These are phyloP conservation scores for Phytophthora hibernalis DNA, from an alignment of 352 stramenopile genomes.

Conservation along the genomic window DNA sequence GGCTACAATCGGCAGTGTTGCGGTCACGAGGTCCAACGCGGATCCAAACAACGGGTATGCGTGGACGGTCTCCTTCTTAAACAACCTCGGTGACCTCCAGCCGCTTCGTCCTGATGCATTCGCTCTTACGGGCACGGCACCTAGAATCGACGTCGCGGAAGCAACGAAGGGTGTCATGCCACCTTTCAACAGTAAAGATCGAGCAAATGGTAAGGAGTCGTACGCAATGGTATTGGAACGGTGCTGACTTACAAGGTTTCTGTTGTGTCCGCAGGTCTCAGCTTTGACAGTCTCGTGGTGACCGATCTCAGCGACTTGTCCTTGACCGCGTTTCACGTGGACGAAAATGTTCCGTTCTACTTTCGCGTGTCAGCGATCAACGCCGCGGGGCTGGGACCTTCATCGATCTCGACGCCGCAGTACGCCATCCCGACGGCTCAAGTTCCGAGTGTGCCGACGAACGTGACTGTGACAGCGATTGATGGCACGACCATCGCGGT, in stretches of 20 bases:
- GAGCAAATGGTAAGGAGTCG: slow-evolving; percentile 61
- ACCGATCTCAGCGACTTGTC: slow-evolving; percentile 90
- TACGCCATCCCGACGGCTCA: slow-evolving; percentile 90
- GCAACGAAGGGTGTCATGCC: slow-evolving; percentile 78
- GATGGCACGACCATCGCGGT: slow-evolving; percentile 92
- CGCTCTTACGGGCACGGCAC: slow-evolving; percentile 90
- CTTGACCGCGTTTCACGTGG: slow-evolving; percentile 83
- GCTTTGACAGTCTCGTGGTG: slow-evolving; percentile 88
- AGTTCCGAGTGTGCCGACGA: slow-evolving; percentile 61
- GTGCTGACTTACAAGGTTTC: neutral
- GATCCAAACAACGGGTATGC: slow-evolving; percentile 94
- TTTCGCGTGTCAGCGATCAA: slow-evolving; percentile 95
- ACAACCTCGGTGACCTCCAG: slow-evolving; percentile 89
- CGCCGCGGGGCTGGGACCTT: slow-evolving; percentile 71
- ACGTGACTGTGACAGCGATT: slow-evolving; percentile 81
- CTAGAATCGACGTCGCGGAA: slow-evolving; percentile 83
- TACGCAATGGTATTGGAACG: neutral
- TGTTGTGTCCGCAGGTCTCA: slow-evolving; percentile 50
- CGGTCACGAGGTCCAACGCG: slow-evolving; percentile 81
- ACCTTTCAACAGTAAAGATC: slow-evolving; percentile 92
- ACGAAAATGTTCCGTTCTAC: slow-evolving; percentile 96
- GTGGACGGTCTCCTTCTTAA: slow-evolving; percentile 94
- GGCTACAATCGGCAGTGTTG: slow-evolving; percentile 88
- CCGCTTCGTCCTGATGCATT: slow-evolving; percentile 80
- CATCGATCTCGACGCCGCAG: slow-evolving; percentile 79